phyloP scores from a whole-genome alignment of 305 asterid species.

The Fraxinus platypoda region DNA sequence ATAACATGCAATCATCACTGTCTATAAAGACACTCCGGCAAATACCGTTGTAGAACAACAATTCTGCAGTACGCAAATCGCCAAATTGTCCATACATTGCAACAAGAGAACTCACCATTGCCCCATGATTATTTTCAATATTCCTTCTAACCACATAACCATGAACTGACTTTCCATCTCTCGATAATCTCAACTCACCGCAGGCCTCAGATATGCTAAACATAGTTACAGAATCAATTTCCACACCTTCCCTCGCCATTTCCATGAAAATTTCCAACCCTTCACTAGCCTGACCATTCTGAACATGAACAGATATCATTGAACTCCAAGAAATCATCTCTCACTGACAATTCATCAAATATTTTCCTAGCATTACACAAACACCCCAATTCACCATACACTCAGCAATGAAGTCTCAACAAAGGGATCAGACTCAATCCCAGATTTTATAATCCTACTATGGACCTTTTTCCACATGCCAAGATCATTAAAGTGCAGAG shows the following conservation, averaged over 20 bases:
- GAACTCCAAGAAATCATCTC: conserved; percentile 78
- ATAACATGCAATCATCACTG: conserved; percentile 70
- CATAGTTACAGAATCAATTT: conserved; percentile 64
- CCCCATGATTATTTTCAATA: conserved; percentile 38
- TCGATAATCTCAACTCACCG: conserved; percentile 54
- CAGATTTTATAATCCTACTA: conserved; percentile 57
- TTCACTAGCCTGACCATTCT: conserved; percentile 38
- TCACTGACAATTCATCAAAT: conserved; percentile 56
- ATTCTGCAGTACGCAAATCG: conserved; percentile 37
- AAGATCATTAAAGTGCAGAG: conserved; percentile 54
- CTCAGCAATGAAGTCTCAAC: conserved; percentile 62
- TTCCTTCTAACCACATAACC: conserved; percentile 49
- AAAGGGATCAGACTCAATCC: conserved; percentile 59
- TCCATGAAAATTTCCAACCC: conserved; percentile 54
- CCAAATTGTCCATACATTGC: conserved; percentile 83
- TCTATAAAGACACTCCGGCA: conserved; percentile 53
- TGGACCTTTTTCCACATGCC: conserved; percentile 56
- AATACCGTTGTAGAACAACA: conserved; percentile 34
- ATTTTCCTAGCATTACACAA: conserved; percentile 45
- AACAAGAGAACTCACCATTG: conserved; percentile 61
- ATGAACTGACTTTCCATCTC: conserved; percentile 57
- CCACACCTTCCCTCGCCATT: conserved; percentile 51
- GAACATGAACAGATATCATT: conserved; percentile 45
- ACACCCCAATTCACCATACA: conserved; percentile 69
- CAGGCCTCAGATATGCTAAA: conserved; percentile 75